Evolutionary conservation across 179 eudicot species (phyloP), one percentile per base, ranked within the genome.

Genomic region (Patellifolia procumbens): DNA sequence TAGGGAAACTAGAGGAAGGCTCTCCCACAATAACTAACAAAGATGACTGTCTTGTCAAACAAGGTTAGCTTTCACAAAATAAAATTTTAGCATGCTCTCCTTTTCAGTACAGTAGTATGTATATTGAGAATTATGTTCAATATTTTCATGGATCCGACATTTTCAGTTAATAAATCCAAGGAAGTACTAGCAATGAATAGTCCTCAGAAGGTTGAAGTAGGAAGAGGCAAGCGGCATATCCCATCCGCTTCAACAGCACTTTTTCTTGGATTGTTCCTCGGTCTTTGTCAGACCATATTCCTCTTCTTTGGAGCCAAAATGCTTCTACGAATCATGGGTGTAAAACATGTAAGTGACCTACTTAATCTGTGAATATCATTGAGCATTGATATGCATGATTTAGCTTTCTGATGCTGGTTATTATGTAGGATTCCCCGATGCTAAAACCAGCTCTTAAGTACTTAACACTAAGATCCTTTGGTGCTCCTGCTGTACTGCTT

Each of bases 401-500:
- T 58, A 58, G 2, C 17, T 12, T 42, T 66, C 70, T 42, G 49
- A 17, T 66, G 15, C 55, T 55, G 29, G 20, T 22, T 39, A 29
- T 66, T n/a, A 8, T 43, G 70, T 73, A 96, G 99, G 94, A 76
- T 61, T 91, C 98, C 34, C 94, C 97, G 7, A 96, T 96, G 99
- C 81, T 93, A 55, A 62, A 73, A 35, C 97, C 98, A 39, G 97
- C 99, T 63, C 86, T 78, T 20, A 89, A 79, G 80, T 96, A 96
- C 76, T 87, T 96, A 77, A 87, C 86, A 56, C 71, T 94, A 28
- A 88, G 98, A 60, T 79, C 98, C 24, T 81, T 94, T 11, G 98
- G 98, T 24, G 93, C 99, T 73, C 99, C 99, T 3, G 99, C 99
- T 62, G 98, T 96, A 76, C 98, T 93, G 76, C 96, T 93, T 75